Evolutionary conservation across 2,329 filamentous ascomycete genomes (phyloP).

Genomic region (Phyllosticta paracitricarpa): DNA sequence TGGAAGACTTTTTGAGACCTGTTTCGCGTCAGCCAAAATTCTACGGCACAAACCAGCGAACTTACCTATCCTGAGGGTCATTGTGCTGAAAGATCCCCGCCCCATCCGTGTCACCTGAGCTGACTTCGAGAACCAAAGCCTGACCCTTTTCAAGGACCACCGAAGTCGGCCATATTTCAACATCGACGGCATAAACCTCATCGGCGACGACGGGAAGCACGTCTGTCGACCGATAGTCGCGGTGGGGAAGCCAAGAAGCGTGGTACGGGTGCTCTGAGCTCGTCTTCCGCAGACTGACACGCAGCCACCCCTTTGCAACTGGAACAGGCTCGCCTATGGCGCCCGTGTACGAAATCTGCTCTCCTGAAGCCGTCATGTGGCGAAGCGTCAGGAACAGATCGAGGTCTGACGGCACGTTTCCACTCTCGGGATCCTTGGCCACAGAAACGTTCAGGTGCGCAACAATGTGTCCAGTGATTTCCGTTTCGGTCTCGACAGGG

Average conservation of each 20-base stretch:
- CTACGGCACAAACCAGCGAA: background rate
- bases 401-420: conserved; percentile 43
- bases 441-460: conserved; percentile 55
- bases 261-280: conserved; percentile 43
- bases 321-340: conserved; percentile 55
- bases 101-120: conserved; percentile 47
- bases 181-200: conserved; percentile 49
- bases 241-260: conserved; percentile 44
- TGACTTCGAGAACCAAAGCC: conserved; percentile 47
- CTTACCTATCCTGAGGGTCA: conserved; percentile 39
- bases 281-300: conserved; percentile 47
- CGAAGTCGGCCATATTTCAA: conserved; percentile 57
- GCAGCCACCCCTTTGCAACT: conserved; percentile 55
- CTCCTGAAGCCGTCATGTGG: conserved; percentile 44
- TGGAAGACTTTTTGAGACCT: conserved; percentile 33
- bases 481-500: conserved; percentile 52
- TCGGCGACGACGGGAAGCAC: conserved; percentile 44
- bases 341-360: conserved; percentile 55
- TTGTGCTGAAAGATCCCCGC: conserved; percentile 48
- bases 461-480: conserved; percentile 59
- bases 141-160: conserved; percentile 45
- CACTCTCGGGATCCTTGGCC: conserved; percentile 26
- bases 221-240: conserved; percentile 51
- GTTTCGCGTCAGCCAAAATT: background rate
- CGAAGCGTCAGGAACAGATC: conserved; percentile 54